These are phyloP conservation scores for Metarhizium anisopliae DNA, from an alignment of 2,329 filamentous ascomycete species.

Conservation along the genomic window DNA sequence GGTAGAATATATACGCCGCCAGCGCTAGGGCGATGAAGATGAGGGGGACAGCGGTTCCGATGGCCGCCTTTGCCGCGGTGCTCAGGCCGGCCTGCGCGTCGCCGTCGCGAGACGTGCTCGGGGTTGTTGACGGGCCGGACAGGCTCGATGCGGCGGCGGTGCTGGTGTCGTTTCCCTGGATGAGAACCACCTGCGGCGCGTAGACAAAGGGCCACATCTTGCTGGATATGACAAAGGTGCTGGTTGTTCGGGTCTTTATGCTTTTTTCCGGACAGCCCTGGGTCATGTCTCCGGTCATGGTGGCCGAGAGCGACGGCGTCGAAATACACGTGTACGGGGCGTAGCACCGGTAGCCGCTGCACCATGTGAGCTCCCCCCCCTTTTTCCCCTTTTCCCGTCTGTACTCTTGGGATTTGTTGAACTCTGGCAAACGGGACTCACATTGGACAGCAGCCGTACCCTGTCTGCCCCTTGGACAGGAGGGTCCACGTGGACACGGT, in stretches of 20 bases:
- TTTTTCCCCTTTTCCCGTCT: background rate
- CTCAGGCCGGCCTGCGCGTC: background rate
- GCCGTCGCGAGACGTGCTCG: background rate
- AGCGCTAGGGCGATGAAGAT: background rate
- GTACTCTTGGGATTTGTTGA: too few relatives aligned
- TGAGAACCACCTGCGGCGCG: background rate
- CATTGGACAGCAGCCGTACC: background rate
- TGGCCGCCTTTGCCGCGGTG: background rate
- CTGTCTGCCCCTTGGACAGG: background rate
- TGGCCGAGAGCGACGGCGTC: background rate
- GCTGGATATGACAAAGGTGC: background rate
- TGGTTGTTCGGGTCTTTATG: background rate
- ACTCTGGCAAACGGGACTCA: background rate
- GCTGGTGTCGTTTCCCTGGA: background rate
- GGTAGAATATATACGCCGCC: background rate
- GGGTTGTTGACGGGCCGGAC: background rate
- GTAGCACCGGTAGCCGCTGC: background rate
- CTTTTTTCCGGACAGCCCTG: background rate
- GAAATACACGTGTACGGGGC: background rate
- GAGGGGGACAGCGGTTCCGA: background rate
- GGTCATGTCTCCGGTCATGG: background rate
- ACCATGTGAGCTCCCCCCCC: background rate
- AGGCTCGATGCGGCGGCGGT: background rate
- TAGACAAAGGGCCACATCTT: background rate
- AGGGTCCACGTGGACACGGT: background rate